Conservation (phyloP, 495 filamentous ascomycete species). For the Ramalina intermedia region DNA sequence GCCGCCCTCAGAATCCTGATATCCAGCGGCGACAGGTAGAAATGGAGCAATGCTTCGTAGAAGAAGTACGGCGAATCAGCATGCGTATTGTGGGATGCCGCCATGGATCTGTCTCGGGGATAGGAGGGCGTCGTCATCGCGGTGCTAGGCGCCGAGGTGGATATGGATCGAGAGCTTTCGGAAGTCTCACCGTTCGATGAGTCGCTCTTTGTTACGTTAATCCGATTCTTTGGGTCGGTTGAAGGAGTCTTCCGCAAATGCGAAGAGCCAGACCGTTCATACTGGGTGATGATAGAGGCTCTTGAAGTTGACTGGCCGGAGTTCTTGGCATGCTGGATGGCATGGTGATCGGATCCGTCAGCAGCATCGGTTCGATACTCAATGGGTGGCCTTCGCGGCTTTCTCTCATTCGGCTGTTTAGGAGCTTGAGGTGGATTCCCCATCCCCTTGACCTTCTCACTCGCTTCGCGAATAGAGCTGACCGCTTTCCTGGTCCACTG, state of each 20-base stretch:
- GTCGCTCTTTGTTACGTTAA: neutral
- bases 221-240: neutral
- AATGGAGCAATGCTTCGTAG: conserved; percentile 79
- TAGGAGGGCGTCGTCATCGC: neutral
- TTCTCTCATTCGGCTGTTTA: conserved; percentile 35
- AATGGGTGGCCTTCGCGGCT: conserved; percentile 31
- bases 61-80: conserved; percentile 52
- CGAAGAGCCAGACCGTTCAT: neutral
- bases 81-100: conserved; percentile 3
- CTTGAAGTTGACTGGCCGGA: conserved; percentile 27
- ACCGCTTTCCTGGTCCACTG: conserved; percentile 84
- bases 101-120: neutral
- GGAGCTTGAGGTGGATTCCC: conserved; percentile 49
- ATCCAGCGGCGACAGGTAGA: conserved; percentile 86
- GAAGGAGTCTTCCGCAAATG: neutral
- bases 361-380: conserved; percentile 29
- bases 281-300: conserved; percentile 9
- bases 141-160: neutral
- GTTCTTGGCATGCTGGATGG: conserved; percentile 30
- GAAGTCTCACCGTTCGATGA: neutral
- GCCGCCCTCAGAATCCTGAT: conserved; percentile 87
- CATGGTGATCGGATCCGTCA: conserved; percentile 40
- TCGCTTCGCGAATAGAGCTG: conserved; percentile 50
- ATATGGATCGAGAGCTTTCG: neutral
- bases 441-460: conserved; percentile 55